Evolutionary conservation across 306 rosid genomes (phyloP), one percentile per base, ranked within the genome.

Genomic region (Quercus bicolor): DNA sequence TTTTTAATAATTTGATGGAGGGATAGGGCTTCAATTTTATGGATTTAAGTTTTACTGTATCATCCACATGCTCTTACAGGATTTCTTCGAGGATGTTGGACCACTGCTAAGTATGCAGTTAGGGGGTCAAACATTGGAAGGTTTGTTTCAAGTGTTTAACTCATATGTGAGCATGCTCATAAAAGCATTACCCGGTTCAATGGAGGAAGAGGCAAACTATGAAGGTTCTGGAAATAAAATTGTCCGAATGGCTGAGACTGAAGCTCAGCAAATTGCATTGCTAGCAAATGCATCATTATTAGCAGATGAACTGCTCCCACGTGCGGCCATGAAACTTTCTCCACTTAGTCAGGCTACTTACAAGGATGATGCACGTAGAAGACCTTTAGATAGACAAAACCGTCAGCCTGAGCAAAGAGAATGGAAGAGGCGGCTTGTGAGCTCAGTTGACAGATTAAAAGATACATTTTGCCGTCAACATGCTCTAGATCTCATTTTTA

Each of bases 391-490:
- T 68, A 91, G 94, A 87, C 98, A 92, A 83, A 93, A 93, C 74
- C 99, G 98, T 64, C 97, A 96, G 84, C 98, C 98, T 78, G 99
- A 93, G 86, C 99, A 93, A 85, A 89, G 99, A 85, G 99, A 93
- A 82, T 96, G 99, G 99, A 93, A 84, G 88, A 93, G 90, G 81
- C 88, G 98, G 75, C 97, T 96, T 57, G 96, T 61, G 59, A 77
- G 91, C 86, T 90, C 98, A 5, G 93, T 91, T 65, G 99, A 96
- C 81, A 89, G 93, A 77, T 87, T 96, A 85, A 96, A 96, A 84
- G 93, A 96, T 77, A 87, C 94, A 74, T 96, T 96, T 85, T 93
- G 99, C 78, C 96, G 91, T 57, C 97, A 91, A 76, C 99, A 96
- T 87, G 99, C 94, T 60, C 82, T 96, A 73, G 96, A 93, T 84